Base-by-base conservation (phyloP, 441 rosid species). In the Omphalea diandra region DNA sequence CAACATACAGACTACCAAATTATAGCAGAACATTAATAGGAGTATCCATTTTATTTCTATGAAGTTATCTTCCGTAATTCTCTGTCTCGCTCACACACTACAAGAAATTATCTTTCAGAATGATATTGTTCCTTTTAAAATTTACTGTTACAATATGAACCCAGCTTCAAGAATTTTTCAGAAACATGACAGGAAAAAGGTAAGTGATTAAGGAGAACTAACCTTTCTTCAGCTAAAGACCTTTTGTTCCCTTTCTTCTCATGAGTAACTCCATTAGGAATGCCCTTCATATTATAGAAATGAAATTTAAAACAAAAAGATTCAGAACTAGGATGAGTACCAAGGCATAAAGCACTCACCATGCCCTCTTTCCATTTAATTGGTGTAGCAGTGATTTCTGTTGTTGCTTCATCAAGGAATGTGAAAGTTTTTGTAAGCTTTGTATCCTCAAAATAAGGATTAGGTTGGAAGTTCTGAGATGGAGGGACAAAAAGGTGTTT, bases 281-380 rank as follows among this genome's bases (percentile, higher is more conserved):
- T 63, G 68, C 91, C 94, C 98, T 94, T 71, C 78, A 81, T 44
- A 82, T 50, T 15, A 44, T 65, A 73, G 69, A 69, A 74, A 68
- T 35, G 63, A 59, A 65, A 55, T 71, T 62, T n/a, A n/a, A n/a
- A 68, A 73, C 61, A 73, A n/a, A 32, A 76, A 44, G 53, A 59
- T n/a, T 20, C 15, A 57, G 14, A 65, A 20, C 36, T 50, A 1
- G 49, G 61, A 18, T 43, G 29, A 29, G 62, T 54, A 20, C 4
- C 27, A 17, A 44, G n/a, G n/a, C 20, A 46, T 38, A 65, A 53
- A n/a, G 6, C 49, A 50, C 73, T 66, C 78, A 95, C 99, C 94
- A 83, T 87, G 71, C 96, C 96, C 73, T 89, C 92, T 70, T 95
- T 95, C 99, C 98, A 95, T 74, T 85, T 93, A 71, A 95, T 95